These are phyloP conservation scores for Aspergillus nidulans DNA, from an alignment of 495 filamentous ascomycete genomes.

Conservation along the genomic window DNA sequence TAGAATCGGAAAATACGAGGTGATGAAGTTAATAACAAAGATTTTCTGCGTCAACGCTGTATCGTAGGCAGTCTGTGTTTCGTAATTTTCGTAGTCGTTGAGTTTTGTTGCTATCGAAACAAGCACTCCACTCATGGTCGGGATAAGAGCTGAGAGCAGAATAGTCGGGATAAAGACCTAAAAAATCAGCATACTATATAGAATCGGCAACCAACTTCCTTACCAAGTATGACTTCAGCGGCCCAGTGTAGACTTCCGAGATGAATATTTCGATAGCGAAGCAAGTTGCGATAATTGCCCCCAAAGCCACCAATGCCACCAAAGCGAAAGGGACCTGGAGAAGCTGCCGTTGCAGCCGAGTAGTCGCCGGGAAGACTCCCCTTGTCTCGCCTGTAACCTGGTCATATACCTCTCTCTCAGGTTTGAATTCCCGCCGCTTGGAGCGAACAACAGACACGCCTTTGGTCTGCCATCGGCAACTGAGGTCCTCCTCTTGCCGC, in stretches of 20 bases:
- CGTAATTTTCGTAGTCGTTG: constrained; percentile 88
- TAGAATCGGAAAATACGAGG: constrained; percentile 88
- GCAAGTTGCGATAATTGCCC: constrained; percentile 76
- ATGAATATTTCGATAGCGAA: constrained; percentile 97
- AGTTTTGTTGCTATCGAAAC: constrained; percentile 72
- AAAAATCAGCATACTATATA: constrained; percentile 25
- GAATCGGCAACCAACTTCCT: constrained; percentile 14
- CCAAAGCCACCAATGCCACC: constrained; percentile 62
- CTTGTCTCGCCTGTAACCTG: constrained; percentile 79
- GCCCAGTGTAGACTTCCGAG: constrained; percentile 87
- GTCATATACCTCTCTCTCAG: constrained; percentile 71
- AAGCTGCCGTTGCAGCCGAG: constrained; percentile 72
- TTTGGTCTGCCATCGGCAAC: constrained; percentile 87
- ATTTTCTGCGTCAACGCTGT: constrained; percentile 81
- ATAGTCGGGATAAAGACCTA: constrained; percentile 86
- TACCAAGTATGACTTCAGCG: constrained; percentile 80
- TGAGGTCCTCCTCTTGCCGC: constrained; percentile 84
- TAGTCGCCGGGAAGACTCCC: constrained; percentile 71
- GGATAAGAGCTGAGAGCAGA: constrained; percentile 74
- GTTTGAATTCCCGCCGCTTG: constrained; percentile 70
- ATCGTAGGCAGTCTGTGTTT: constrained; percentile 75
- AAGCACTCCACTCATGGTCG: constrained; percentile 71
- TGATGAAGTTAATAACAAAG: constrained; percentile 96
- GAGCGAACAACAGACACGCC: constrained; percentile 78
- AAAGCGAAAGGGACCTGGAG: constrained; percentile 88